A percentile compares a stretch with the other conserved stretches of the same genome.
phyloP scores from a whole-genome alignment of 176 grass and related monocot genomes.

The Juncus inflexus region DNA sequence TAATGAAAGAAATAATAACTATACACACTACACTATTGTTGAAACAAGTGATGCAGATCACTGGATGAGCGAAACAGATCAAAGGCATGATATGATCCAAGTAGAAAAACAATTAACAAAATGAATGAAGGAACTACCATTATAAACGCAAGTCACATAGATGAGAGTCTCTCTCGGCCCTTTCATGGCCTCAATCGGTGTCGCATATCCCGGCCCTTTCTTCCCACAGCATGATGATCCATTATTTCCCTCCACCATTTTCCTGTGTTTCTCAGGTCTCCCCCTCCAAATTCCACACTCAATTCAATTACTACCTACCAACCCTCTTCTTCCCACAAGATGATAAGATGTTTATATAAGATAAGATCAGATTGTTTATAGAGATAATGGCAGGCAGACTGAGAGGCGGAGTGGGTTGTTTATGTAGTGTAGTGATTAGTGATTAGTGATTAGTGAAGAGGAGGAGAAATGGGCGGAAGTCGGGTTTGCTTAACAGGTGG shows the following conservation, averaged over 20 bases:
- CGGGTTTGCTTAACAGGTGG: not conserved
- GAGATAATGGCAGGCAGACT: not conserved
- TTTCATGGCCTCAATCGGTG: conserved; percentile 81
- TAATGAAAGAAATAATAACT: too few species aligned
- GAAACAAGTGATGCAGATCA: too few species aligned
- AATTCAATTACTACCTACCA: not conserved
- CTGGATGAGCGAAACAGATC: too few species aligned
- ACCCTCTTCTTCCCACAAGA: not conserved
- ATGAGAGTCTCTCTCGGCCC: conserved; percentile 68
- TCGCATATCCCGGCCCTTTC: conserved; percentile 71
- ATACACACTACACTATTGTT: too few species aligned
- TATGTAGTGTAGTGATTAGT: not conserved
- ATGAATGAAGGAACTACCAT: conserved; percentile 39
- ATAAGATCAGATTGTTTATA: not conserved
- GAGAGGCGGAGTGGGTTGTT: conserved; percentile 7
- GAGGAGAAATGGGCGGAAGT: not conserved
- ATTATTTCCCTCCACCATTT: conserved; percentile 1
- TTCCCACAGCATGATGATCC: conserved; percentile 21
- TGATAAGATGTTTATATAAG: not conserved
- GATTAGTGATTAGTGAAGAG: not conserved
- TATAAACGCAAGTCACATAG: conserved; percentile 96
- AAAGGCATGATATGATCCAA: too few species aligned
- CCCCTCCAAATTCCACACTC: not conserved
- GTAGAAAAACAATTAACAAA: conserved; percentile 3
- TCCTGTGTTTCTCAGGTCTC: conserved; percentile 18